These are phyloP conservation scores for Triticum urartu DNA, from an alignment of 176 grass and related monocot genomes.

Conservation along the genomic window DNA sequence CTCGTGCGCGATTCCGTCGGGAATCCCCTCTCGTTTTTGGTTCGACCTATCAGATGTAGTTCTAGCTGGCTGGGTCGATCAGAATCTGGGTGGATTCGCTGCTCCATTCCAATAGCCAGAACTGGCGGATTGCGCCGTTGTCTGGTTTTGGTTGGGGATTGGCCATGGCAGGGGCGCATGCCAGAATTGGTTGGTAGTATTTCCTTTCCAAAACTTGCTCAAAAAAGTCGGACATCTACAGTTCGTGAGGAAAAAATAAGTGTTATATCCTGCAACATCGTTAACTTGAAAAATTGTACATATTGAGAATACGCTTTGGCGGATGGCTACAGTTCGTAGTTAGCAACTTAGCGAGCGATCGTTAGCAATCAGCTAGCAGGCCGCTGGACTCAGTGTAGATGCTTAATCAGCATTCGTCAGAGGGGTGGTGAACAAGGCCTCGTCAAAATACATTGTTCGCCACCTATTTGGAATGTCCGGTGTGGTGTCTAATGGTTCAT, in stretches of 20 bases:
- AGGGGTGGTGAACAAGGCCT: too few relatives aligned
- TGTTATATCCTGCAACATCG: too few relatives aligned
- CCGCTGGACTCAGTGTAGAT: neutral
- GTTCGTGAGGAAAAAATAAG: too few relatives aligned
- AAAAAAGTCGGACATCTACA: too few relatives aligned
- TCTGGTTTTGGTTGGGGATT: neutral
- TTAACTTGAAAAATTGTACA: too few relatives aligned
- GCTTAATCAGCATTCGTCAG: too few relatives aligned
- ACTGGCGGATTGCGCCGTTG: neutral
- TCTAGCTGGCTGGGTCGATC: neutral
- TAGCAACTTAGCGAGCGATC: neutral
- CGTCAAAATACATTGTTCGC: too few relatives aligned
- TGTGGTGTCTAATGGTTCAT: too few relatives aligned
- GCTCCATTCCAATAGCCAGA: neutral
- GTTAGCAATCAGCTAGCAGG: neutral
- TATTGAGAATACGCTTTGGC: neutral
- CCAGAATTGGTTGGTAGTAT: neutral
- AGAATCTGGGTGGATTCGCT: neutral
- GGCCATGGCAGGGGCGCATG: neutral
- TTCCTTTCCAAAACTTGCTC: too few relatives aligned
- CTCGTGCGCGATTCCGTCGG: neutral
- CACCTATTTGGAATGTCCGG: too few relatives aligned
- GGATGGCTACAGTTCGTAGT: neutral
- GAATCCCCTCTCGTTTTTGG: neutral
- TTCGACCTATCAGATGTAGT: neutral